Conservation (phyloP, 805 yeast genomes). For the Yarrowia sp. region DNA sequence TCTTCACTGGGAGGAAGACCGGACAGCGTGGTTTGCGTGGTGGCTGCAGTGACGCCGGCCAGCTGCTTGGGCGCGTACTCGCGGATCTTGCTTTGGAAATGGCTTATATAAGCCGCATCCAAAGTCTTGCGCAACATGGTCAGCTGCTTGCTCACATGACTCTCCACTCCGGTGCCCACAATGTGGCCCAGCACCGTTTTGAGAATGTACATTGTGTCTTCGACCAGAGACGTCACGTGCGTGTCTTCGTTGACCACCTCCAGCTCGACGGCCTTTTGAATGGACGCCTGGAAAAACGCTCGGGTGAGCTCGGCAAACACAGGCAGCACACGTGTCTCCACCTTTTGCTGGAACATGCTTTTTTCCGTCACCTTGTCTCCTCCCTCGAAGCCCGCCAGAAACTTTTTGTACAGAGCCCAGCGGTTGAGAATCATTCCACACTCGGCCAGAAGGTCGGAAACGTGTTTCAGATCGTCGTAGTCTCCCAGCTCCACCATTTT, state of each 20-base stretch:
- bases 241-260: constrained; percentile 81
- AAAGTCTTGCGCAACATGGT: constrained; percentile 51
- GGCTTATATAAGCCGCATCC: constrained; percentile 68
- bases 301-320: constrained; percentile 68
- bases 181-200: constrained; percentile 70
- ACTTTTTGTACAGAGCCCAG: constrained; percentile 70
- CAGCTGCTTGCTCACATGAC: constrained; percentile 55
- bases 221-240: constrained; percentile 77
- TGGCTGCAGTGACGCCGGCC: constrained; percentile 40
- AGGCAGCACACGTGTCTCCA: constrained; percentile 60
- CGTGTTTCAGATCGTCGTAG: constrained; percentile 60
- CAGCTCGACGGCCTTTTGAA: constrained; percentile 78
- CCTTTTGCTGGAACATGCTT: constrained; percentile 64
- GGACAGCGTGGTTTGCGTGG: constrained; percentile 42
- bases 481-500: constrained; percentile 24
- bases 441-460: constrained; percentile 73
- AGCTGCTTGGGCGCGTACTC: constrained; percentile 53
- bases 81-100: constrained; percentile 57
- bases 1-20: constrained; percentile 50
- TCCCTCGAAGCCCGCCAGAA: constrained; percentile 51
- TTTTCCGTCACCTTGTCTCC: constrained; percentile 57
- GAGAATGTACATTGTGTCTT: constrained; percentile 78
- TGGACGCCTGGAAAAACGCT: constrained; percentile 75
- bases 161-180: constrained; percentile 72
- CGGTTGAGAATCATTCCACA: constrained; percentile 77